Percentiles rank a stretch among this genome's conserved stretches.
Conservation (phyloP, 2,329 filamentous ascomycete genomes). For the Diaporthe nobilis region DNA sequence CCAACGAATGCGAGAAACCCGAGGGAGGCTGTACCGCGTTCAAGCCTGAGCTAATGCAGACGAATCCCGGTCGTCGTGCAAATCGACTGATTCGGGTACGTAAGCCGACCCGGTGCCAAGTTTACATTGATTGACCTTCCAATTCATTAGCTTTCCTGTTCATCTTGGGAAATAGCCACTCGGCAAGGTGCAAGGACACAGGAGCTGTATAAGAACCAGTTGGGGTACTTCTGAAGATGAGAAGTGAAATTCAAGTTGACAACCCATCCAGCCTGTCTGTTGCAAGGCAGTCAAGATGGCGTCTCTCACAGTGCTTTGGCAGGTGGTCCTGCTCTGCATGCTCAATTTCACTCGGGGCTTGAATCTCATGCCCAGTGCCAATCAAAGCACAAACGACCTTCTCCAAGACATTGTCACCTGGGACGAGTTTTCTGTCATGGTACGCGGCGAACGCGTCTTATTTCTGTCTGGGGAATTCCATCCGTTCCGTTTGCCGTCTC, state of each 20-base stretch:
- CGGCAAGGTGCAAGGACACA: neutral
- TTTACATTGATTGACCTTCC: neutral
- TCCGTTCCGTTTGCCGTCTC: constrained; percentile 61
- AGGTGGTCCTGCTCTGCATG: neutral
- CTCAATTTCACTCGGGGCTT: neutral
- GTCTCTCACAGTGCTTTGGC: neutral
- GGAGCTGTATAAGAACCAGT: neutral
- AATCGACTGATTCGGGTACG: neutral
- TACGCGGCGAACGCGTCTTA: constrained; percentile 75
- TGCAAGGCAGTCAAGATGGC: neutral
- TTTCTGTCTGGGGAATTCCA: constrained; percentile 79
- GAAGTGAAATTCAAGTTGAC: neutral
- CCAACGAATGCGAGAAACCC: neutral
- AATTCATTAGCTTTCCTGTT: neutral
- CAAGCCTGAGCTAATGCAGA: neutral
- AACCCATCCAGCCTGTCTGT: neutral
- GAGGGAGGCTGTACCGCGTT: neutral
- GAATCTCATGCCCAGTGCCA: neutral
- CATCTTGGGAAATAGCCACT: neutral
- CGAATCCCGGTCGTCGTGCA: neutral
- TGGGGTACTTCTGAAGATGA: neutral
- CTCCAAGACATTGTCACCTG: constrained; percentile 64
- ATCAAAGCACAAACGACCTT: neutral
- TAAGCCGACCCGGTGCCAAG: neutral
- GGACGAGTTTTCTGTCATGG: constrained; percentile 76